A percentile compares a stretch with the other conserved stretches of the same genome.
Conservation (phyloP, 495 filamentous ascomycete genomes). For the Cetradonia linearis region DNA sequence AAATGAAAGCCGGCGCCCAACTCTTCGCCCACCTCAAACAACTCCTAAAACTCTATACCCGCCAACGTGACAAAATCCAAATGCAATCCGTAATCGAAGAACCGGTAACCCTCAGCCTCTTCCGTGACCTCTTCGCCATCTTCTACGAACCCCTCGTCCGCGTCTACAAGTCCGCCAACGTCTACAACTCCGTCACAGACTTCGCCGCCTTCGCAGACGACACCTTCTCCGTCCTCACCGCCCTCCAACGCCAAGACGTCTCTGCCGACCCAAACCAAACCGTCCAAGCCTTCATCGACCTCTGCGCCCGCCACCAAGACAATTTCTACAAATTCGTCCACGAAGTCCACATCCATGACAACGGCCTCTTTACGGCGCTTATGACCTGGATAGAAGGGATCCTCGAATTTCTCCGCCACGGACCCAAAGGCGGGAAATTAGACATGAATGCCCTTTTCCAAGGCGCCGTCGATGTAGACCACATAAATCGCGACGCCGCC, state of each 20-base stretch:
- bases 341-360: conserved; percentile 96
- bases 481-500: conserved; percentile 58
- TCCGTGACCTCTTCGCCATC: conserved; percentile 94
- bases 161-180: conserved; percentile 97
- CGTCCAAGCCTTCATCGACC: conserved; percentile 96
- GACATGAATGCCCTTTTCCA: conserved; percentile 91
- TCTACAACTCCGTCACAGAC: conserved; percentile 92
- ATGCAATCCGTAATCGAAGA: conserved; percentile 95
- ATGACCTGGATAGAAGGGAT: conserved; percentile 99
- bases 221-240: conserved; percentile 77
- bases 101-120: conserved; percentile 81
- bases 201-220: conserved; percentile 90
- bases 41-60: conserved; percentile 79
- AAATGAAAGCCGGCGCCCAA: conserved; percentile 77
- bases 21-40: conserved; percentile 93
- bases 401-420: conserved; percentile 80
- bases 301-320: conserved; percentile 87
- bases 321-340: conserved; percentile 99
- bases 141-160: conserved; percentile 96
- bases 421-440: conserved; percentile 64
- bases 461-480: conserved; percentile 55
- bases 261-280: conserved; percentile 95
- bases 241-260: conserved; percentile 81
- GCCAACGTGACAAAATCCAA: conserved; percentile 91
- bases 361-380: conserved; percentile 86